phyloP scores from a whole-genome alignment of 1,139 yeast species.

The Lodderomyces orthopsilosis region DNA sequence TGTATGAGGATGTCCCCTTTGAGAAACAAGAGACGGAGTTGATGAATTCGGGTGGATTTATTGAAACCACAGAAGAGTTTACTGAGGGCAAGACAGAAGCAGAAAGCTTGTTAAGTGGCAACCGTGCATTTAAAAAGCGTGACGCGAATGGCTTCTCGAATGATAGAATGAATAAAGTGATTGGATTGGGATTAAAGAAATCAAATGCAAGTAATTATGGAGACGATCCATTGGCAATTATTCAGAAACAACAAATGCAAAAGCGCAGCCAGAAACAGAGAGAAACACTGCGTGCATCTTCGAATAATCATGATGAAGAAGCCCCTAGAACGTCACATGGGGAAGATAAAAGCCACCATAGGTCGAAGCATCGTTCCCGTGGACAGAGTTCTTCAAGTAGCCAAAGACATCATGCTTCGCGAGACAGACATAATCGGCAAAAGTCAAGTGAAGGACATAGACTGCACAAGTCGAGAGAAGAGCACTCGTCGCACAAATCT shows the following conservation, averaged over 20 bases:
- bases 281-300: not conserved
- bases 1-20: slow-evolving; percentile 58
- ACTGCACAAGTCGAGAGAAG: not conserved
- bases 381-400: not conserved
- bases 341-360: not conserved
- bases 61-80: slow-evolving; percentile 34
- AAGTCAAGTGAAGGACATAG: slow-evolving; percentile 1
- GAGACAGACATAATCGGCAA: not conserved
- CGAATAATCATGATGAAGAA: not conserved
- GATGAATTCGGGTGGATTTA: slow-evolving; percentile 28
- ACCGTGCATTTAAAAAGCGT: slow-evolving; percentile 15
- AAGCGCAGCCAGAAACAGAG: slow-evolving; percentile 1
- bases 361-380: not conserved
- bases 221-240: slow-evolving; percentile 57
- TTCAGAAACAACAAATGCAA: slow-evolving; percentile 38
- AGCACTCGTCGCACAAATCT: slow-evolving; percentile 5
- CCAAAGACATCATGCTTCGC: not conserved
- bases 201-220: slow-evolving; percentile 9
- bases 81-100: slow-evolving; percentile 34
- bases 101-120: slow-evolving; percentile 29
- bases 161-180: slow-evolving; percentile 17
- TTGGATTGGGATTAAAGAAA: slow-evolving; percentile 8
- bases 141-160: slow-evolving; percentile 7
- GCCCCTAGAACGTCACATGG: not conserved
- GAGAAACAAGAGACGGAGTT: slow-evolving; percentile 11